Evolutionary conservation across 2,329 filamentous ascomycete genomes (phyloP).

Genomic region (Penicillium psychrosexuale): DNA sequence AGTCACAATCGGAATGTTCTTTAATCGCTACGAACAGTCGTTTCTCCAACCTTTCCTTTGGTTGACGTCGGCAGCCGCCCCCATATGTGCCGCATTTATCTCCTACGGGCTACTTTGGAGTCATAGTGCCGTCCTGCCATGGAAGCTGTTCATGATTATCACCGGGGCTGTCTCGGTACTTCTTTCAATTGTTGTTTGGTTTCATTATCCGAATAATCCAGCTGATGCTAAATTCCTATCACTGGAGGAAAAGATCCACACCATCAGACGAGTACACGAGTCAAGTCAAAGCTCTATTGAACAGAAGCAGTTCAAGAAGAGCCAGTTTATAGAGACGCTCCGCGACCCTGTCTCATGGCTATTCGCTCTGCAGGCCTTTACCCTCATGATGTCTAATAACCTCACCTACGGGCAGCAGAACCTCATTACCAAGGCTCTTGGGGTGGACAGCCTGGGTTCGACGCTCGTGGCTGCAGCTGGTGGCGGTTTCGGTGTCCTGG

Average conservation of each 20-base stretch:
- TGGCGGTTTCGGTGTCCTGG: constrained; percentile 34
- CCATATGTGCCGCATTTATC: constrained; percentile 39
- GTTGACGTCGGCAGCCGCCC: constrained; percentile 29
- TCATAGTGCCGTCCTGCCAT: constrained; percentile 14
- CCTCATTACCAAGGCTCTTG: constrained; percentile 36
- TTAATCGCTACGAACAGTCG: constrained; percentile 45
- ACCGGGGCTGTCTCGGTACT: constrained; percentile 38
- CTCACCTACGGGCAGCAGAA: constrained; percentile 42
- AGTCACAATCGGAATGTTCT: constrained; percentile 45
- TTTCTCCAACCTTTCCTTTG: constrained; percentile 54
- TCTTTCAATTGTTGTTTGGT: constrained; percentile 21
- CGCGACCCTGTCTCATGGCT: constrained; percentile 31
- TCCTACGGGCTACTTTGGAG: constrained; percentile 43
- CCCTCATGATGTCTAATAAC: constrained; percentile 36
- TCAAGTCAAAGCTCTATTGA: constrained; percentile 18
- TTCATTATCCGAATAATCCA: constrained; percentile 19
- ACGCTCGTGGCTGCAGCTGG: constrained; percentile 42
- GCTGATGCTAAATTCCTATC: constrained; percentile 14
- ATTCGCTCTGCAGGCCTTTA: constrained; percentile 24
- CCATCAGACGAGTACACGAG: constrained; percentile 15
- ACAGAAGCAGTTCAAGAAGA: constrained; percentile 19
- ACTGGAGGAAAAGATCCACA: constrained; percentile 14
- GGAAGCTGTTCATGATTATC: constrained; percentile 34
- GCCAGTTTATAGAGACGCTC: constrained; percentile 15
- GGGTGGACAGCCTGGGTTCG: constrained; percentile 38